These are phyloP conservation scores for Eucalyptus rudis DNA, from an alignment of 345 rosid species.

Conservation along the genomic window DNA sequence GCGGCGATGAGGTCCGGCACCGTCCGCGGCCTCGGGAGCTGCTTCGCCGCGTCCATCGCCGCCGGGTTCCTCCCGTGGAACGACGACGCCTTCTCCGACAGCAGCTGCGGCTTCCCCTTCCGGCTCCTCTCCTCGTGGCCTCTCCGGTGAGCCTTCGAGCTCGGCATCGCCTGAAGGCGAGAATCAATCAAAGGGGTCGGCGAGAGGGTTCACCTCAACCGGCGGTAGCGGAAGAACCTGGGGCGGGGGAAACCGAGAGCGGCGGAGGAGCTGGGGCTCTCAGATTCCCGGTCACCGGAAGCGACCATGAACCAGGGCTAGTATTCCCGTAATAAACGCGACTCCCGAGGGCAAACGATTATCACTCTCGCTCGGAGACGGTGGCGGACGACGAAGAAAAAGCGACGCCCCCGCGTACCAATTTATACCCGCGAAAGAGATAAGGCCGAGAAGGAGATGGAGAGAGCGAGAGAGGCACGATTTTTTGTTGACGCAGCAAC, in stretches of 20 bases:
- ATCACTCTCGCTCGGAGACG: background rate
- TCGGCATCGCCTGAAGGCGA: slow-evolving; percentile 21
- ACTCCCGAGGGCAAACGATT: background rate
- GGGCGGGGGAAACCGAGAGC: slow-evolving; percentile 56
- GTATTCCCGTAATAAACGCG: background rate
- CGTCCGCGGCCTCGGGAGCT: slow-evolving; percentile 60
- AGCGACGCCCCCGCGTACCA: background rate
- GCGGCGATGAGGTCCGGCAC: slow-evolving; percentile 41
- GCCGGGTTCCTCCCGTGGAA: slow-evolving; percentile 44
- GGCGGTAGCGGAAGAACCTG: slow-evolving; percentile 49
- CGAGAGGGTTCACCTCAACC: slow-evolving; percentile 22
- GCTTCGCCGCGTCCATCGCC: slow-evolving; percentile 3
- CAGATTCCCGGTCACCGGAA: slow-evolving; percentile 22
- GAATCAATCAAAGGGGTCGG: background rate
- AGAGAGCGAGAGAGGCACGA: background rate
- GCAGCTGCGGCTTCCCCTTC: slow-evolving; percentile 12
- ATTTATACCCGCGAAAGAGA: background rate
- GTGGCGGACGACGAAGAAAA: background rate
- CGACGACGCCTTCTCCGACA: slow-evolving; percentile 48
- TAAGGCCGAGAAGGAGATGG: background rate
- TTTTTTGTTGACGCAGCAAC: background rate
- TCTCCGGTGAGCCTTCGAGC: slow-evolving; percentile 35
- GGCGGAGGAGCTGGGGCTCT: slow-evolving; percentile 28
- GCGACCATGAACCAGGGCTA: slow-evolving; percentile 40
- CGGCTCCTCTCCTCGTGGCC: slow-evolving; percentile 46